phyloP scores from a whole-genome alignment of 2,329 filamentous ascomycete genomes.

The Neurospora sp. region DNA sequence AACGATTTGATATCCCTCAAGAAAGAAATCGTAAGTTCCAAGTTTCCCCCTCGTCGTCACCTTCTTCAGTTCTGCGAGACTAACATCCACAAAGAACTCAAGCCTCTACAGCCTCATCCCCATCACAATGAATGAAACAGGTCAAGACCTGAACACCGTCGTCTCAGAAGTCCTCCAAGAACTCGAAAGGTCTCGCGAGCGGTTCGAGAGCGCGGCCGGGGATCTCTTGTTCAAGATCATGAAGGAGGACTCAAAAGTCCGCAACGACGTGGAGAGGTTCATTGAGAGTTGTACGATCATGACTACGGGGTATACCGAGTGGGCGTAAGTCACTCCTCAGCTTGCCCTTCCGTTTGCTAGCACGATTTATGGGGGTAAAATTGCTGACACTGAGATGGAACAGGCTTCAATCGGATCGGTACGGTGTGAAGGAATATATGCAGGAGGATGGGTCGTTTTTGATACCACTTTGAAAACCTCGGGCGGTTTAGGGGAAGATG shows the following conservation, averaged over 20 bases:
- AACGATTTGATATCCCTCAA: slow-evolving; percentile 2
- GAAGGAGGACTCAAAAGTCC: not conserved
- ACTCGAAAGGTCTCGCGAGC: not conserved
- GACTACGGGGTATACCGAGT: not conserved
- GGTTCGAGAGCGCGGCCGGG: not conserved
- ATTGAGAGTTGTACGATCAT: not conserved
- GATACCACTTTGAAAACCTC: not conserved
- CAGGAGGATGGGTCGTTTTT: slow-evolving; percentile 1
- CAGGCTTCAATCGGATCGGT: slow-evolving; percentile 1
- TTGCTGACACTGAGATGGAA: not conserved
- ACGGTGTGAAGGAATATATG: slow-evolving; percentile 1
- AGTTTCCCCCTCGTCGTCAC: no score
- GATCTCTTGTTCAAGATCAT: not conserved
- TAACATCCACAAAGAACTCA: not conserved
- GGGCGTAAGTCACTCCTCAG: not conserved
- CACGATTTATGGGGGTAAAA: not conserved
- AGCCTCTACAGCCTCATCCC: slow-evolving; percentile 3
- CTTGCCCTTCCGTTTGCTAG: no score
- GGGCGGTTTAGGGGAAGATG: not conserved
- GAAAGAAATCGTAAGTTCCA: not conserved
- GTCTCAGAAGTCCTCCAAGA: not conserved
- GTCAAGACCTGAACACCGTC: not conserved
- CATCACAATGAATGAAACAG: slow-evolving; percentile 1
- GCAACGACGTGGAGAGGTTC: not conserved
- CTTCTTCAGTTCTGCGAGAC: not conserved